Conservation (phyloP, 2,329 filamentous ascomycete species). For the Lecanoromycetidae sp. region DNA sequence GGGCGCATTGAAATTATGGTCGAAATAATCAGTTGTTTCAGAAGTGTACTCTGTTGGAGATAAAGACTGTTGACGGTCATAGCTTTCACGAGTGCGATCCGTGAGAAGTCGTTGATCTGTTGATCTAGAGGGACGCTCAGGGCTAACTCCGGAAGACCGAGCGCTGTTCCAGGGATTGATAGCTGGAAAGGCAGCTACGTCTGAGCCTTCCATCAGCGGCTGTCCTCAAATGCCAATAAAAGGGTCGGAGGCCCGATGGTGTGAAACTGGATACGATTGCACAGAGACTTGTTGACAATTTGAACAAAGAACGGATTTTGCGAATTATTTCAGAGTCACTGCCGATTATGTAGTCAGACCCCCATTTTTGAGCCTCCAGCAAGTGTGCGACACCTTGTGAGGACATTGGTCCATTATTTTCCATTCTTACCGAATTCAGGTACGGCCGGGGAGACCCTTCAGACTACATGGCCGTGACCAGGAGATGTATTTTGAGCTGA, state of each 20-base stretch:
- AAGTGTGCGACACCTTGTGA: not conserved
- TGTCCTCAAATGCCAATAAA: no score
- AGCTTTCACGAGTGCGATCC: not conserved
- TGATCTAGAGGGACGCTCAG: not conserved
- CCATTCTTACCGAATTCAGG: not conserved
- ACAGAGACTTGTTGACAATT: no score
- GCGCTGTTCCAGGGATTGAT: not conserved
- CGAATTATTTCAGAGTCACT: not conserved
- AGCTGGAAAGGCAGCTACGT: not conserved
- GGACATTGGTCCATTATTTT: not conserved
- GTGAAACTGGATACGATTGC: no score
- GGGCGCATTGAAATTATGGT: not conserved
- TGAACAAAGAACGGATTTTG: no score
- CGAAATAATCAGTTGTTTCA: not conserved
- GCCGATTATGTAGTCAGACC: not conserved
- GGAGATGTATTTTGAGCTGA: no score
- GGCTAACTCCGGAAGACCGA: not conserved
- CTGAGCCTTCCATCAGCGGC: no score
- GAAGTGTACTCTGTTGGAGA: not conserved
- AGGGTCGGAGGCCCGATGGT: no score
- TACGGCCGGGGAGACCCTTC: not conserved
- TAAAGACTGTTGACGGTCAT: not conserved
- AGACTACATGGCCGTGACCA: no score
- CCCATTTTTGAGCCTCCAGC: slow-evolving; percentile 3
- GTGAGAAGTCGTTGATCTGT: not conserved